Evolutionary conservation across 805 yeast species (phyloP).

Genomic region (Jamesozyma spencerorum): DNA sequence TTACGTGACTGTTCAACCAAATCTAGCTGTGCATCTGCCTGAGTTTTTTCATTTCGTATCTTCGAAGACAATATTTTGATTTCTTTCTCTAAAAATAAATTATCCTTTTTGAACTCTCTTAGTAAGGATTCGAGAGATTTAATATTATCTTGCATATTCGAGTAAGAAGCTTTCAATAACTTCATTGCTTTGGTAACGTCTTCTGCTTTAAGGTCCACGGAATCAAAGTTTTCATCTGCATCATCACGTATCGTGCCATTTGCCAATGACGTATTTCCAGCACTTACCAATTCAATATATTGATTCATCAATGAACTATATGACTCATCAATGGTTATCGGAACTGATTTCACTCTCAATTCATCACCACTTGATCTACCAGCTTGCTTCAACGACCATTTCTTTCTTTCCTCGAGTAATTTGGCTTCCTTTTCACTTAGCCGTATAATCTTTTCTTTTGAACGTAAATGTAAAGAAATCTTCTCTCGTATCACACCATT

Average conservation of each 20-base stretch:
- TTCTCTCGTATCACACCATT: constrained; percentile 21
- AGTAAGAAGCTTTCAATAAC: constrained; percentile 8
- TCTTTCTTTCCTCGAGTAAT: constrained; percentile 2
- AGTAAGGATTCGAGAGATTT: constrained; percentile 16
- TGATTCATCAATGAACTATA: constrained; percentile 16
- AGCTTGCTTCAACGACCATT: not conserved
- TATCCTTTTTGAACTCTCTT: constrained; percentile 18
- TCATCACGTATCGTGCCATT: not conserved
- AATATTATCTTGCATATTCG: constrained; percentile 12
- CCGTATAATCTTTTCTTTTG: constrained; percentile 10
- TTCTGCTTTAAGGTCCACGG: not conserved
- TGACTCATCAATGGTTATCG: constrained; percentile 7
- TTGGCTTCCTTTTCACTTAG: constrained; percentile 7
- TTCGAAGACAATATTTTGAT: constrained; percentile 9
- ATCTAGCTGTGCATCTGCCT: constrained; percentile 10
- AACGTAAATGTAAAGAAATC: constrained; percentile 9
- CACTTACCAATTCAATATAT: constrained; percentile 23
- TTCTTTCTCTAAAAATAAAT: constrained; percentile 18
- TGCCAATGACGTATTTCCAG: constrained; percentile 16
- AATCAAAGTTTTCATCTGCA: not conserved
- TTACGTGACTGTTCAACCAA: constrained; percentile 9
- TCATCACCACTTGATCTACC: not conserved
- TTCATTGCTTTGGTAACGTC: constrained; percentile 6
- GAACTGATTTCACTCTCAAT: not conserved
- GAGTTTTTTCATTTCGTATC: constrained; percentile 10